These are phyloP conservation scores for Hortaea werneckii DNA, from an alignment of 2,329 filamentous ascomycete species.

Conservation along the genomic window DNA sequence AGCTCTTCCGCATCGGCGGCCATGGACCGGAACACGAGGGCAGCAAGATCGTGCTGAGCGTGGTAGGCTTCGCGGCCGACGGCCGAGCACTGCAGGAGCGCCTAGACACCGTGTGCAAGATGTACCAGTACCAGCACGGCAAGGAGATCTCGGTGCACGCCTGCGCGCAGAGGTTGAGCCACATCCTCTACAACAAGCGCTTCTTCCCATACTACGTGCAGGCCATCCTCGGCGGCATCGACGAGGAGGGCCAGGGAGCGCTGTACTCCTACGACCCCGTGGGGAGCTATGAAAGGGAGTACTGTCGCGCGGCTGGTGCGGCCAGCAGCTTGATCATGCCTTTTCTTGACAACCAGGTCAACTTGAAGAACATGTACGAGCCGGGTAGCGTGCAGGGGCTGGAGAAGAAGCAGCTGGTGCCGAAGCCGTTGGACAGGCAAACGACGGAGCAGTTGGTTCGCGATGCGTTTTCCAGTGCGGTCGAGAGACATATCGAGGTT, in stretches of 20 bases:
- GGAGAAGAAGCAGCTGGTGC: constrained; percentile 60
- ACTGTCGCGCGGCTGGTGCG: constrained; percentile 86
- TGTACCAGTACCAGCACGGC: constrained; percentile 97
- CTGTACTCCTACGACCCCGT: constrained; percentile 98
- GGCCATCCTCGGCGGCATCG: constrained; percentile 85
- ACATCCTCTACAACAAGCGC: constrained; percentile 91
- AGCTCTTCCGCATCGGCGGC: constrained; percentile 95
- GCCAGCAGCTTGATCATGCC: constrained; percentile 90
- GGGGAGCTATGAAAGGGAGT: constrained; percentile 93
- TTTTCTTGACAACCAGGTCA: constrained; percentile 98
- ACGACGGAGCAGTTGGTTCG: constrained; percentile 82
- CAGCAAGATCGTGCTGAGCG: constrained; percentile 78
- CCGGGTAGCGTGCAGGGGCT: constrained; percentile 78
- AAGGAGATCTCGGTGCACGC: constrained; percentile 92
- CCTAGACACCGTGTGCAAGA: constrained; percentile 89
- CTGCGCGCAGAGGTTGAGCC: constrained; percentile 87
- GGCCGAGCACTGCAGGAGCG: constrained; percentile 89
- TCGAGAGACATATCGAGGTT: constrained; percentile 98
- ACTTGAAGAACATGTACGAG: constrained; percentile 97
- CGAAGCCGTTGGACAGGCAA: constrained; percentile 57
- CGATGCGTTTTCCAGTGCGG: constrained; percentile 95
- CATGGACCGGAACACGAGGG: constrained; percentile 77
- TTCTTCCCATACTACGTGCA: constrained; percentile 99
- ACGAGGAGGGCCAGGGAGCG: constrained; percentile 88
- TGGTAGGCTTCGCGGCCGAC: constrained; percentile 92